Evolutionary conservation across 2,329 filamentous ascomycete species (phyloP).

Genomic region (Beauveria pseudobassiana): DNA sequence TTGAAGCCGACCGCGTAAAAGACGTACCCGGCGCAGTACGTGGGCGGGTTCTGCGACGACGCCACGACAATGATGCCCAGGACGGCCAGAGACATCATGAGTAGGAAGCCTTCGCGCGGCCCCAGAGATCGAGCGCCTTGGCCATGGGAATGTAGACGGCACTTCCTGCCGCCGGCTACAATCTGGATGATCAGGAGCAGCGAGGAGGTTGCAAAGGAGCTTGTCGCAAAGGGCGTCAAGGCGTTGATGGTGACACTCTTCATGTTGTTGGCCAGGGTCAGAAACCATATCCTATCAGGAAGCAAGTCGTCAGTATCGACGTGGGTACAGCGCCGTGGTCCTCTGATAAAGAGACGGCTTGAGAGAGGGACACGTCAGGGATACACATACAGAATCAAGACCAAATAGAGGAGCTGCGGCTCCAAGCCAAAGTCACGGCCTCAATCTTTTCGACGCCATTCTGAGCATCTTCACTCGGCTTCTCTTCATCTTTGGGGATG

Average conservation of each 20-base stretch:
- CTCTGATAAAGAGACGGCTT: no score
- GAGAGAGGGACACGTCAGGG: no score
- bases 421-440: conserved; percentile 1
- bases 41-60: conserved; percentile 34
- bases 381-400: not conserved
- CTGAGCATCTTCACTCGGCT: not conserved
- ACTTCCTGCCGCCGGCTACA: not conserved
- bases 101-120: conserved; percentile 52
- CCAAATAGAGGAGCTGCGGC: not conserved
- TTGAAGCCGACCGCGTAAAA: conserved; percentile 39
- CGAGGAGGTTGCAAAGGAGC: not conserved
- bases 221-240: not conserved
- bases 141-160: conserved; percentile 40
- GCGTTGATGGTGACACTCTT: not conserved
- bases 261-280: conserved; percentile 1
- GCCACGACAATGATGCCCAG: conserved; percentile 53
- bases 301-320: not conserved
- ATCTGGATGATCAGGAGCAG: not conserved
- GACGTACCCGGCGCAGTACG: conserved; percentile 25
- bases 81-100: conserved; percentile 42
- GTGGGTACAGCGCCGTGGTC: no score
- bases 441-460: not conserved
- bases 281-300: not conserved
- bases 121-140: conserved; percentile 57
- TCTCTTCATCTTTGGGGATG: not conserved